phyloP scores from a whole-genome alignment of 805 yeast species.

The Teunomyces pallodes region DNA sequence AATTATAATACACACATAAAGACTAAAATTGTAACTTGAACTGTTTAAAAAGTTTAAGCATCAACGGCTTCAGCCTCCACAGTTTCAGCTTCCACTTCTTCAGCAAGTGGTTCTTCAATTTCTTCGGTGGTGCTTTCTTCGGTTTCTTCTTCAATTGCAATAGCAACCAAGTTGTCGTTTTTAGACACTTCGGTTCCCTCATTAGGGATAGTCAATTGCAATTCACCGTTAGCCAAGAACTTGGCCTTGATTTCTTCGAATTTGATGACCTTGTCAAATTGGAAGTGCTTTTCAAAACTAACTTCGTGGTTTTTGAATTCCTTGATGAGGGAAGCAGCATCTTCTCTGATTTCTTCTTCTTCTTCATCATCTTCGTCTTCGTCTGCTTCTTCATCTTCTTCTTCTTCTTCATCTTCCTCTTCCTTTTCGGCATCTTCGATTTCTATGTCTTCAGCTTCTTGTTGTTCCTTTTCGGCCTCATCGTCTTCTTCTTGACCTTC shows the following conservation, averaged over 20 bases:
- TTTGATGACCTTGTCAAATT: slow-evolving; percentile 38
- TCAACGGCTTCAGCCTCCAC: slow-evolving; percentile 4
- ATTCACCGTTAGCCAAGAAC: slow-evolving; percentile 37
- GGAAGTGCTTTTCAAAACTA: slow-evolving; percentile 41
- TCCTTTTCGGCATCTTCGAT: slow-evolving; percentile 8
- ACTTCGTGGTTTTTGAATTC: slow-evolving; percentile 41
- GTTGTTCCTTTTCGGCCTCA: slow-evolving; percentile 10
- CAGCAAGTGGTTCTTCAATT: slow-evolving; percentile 8
- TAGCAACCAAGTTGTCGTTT: slow-evolving; percentile 23
- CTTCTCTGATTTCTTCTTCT: slow-evolving; percentile 42
- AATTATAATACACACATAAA: not conserved
- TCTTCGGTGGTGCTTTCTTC: slow-evolving; percentile 11
- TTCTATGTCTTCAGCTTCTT: not conserved
- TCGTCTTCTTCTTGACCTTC: slow-evolving; percentile 15
- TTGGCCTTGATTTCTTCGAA: slow-evolving; percentile 37
- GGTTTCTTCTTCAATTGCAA: slow-evolving; percentile 21
- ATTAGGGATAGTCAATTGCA: slow-evolving; percentile 42
- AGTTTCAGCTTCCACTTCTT: slow-evolving; percentile 7
- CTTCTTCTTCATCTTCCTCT: slow-evolving; percentile 13
- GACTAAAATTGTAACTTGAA: not conserved
- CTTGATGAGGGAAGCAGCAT: slow-evolving; percentile 34
- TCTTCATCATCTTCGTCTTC: slow-evolving; percentile 15
- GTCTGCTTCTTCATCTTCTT: slow-evolving; percentile 14
- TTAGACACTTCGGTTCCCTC: slow-evolving; percentile 17
- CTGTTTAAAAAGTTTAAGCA: slow-evolving; percentile 1